Conservation (phyloP, 345 rosid genomes). For the Gossypium arboreum region DNA sequence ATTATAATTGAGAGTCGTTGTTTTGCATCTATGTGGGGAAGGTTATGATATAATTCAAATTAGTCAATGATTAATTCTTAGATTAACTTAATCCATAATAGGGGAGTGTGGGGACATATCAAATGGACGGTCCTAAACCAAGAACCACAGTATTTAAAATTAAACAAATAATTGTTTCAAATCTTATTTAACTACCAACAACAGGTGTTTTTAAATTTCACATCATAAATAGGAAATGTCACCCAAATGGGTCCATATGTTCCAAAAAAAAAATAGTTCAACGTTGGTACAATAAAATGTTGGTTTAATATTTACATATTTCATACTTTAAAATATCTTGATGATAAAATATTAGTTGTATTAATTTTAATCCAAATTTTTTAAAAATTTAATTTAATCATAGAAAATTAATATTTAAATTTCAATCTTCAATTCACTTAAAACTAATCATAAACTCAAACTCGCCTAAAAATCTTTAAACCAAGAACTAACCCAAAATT, state of each 20-base stretch:
- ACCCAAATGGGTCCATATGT: background rate
- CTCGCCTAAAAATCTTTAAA: no score
- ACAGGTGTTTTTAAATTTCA: no score
- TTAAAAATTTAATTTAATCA: no score
- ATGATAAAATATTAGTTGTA: no score
- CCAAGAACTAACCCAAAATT: no score
- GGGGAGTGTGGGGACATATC: background rate
- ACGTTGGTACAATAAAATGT: no score
- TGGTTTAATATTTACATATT: no score
- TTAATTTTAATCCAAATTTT: no score
- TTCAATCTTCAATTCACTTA: no score
- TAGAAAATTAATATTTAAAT: no score
- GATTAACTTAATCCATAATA: background rate
- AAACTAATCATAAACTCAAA: no score
- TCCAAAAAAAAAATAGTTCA: background rate
- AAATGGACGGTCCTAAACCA: background rate
- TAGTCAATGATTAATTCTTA: background rate
- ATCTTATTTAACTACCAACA: background rate
- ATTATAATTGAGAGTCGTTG: background rate
- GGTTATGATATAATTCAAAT: background rate
- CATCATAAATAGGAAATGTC: background rate
- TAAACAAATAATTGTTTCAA: background rate
- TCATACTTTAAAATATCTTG: no score
- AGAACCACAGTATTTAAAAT: background rate
- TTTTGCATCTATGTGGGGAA: slow-evolving; percentile 12